These are phyloP conservation scores for Gastrodia elata DNA, from an alignment of 106 monocot species.

Conservation along the genomic window DNA sequence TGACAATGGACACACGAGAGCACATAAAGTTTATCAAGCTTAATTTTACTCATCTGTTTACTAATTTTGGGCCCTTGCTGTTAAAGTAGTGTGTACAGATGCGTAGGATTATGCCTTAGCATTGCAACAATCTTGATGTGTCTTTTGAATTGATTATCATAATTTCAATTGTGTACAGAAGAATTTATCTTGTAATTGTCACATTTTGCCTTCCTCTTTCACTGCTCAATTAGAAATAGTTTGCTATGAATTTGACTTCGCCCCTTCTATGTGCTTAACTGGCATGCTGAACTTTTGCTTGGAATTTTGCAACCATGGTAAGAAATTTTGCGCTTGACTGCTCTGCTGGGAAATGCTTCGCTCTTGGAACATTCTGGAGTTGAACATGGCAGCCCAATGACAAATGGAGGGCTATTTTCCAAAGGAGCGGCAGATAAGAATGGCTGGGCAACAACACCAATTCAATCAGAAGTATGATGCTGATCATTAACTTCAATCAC, in stretches of 20 bases:
- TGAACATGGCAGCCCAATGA: constrained; percentile 81
- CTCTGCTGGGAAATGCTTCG: constrained; percentile 75
- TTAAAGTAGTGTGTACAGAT: too few species aligned
- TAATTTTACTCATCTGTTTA: too few species aligned
- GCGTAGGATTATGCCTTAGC: too few species aligned
- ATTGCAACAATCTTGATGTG: too few species aligned
- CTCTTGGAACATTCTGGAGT: constrained; percentile 65
- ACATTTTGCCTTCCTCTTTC: not conserved
- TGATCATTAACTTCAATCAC: constrained; percentile 70
- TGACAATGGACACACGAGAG: too few species aligned
- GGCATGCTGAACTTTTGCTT: constrained; percentile 50
- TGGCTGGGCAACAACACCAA: constrained; percentile 63
- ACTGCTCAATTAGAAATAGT: not conserved
- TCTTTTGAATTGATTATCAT: too few species aligned
- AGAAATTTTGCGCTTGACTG: constrained; percentile 85
- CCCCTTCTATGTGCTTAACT: constrained; percentile 25
- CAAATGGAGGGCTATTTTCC: constrained; percentile 65
- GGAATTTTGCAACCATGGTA: constrained; percentile 55
- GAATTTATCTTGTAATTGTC: not conserved
- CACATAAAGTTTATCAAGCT: too few species aligned
- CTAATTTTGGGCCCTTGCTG: too few species aligned
- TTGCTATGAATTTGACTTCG: not conserved
- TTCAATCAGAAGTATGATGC: constrained; percentile 82
- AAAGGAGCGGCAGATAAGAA: constrained; percentile 61
- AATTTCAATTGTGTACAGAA: too few species aligned